Evolutionary conservation across 306 rosid genomes (phyloP).

Genomic region (Luffa aegyptiaca): DNA sequence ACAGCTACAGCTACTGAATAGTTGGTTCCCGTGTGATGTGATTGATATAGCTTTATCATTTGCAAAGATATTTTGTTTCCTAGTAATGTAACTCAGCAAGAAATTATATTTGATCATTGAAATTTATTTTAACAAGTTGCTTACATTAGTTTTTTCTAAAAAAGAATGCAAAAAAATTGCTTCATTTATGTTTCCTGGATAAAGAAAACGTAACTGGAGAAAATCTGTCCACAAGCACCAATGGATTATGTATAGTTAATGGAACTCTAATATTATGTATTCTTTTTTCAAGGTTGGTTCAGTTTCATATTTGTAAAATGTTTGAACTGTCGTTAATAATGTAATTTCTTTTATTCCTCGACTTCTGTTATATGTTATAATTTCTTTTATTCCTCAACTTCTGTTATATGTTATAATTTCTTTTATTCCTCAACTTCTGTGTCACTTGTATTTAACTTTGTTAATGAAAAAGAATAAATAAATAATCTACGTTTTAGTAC

Average conservation of each 20-base stretch:
- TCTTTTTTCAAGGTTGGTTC: background rate
- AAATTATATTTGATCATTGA: background rate
- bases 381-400: background rate
- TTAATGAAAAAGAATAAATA: background rate
- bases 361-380: no score
- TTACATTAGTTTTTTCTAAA: background rate
- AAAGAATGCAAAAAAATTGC: background rate
- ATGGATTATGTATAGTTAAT: background rate
- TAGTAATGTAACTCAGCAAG: background rate
- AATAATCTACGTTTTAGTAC: background rate
- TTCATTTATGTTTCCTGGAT: background rate
- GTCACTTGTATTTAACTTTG: background rate
- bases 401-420: background rate
- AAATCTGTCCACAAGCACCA: background rate
- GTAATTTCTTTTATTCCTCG: background rate
- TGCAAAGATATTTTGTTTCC: background rate
- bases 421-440: background rate
- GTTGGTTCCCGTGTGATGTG: background rate
- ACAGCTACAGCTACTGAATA: background rate
- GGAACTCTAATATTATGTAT: background rate
- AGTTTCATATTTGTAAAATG: background rate
- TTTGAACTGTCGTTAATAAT: background rate
- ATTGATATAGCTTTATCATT: background rate
- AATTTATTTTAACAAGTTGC: background rate
- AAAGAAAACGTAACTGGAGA: background rate